phyloP scores from a whole-genome alignment of 1,284 basidiomycete genomes.

The Marasmius fiardii region DNA sequence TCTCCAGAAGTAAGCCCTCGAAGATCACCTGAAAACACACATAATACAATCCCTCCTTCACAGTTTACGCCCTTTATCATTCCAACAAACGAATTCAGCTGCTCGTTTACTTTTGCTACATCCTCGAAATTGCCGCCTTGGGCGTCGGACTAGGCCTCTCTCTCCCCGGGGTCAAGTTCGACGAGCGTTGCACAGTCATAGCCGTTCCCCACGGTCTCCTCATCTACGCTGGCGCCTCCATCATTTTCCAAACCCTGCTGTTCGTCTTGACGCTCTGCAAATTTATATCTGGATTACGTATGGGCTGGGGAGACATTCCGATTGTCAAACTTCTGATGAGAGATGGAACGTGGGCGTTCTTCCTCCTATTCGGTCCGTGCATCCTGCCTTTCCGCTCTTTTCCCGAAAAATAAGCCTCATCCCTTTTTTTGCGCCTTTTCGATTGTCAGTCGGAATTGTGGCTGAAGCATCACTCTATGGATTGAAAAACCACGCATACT shows the following conservation, averaged over 20 bases:
- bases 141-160: conserved; percentile 1
- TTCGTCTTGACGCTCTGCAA: conserved; percentile 31
- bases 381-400: not conserved
- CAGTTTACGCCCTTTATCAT: conserved; percentile 7
- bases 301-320: conserved; percentile 27
- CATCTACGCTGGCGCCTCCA: conserved; percentile 21
- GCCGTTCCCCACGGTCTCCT: conserved; percentile 1
- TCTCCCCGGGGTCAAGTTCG: conserved; percentile 1
- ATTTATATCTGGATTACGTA: conserved; percentile 24
- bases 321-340: conserved; percentile 31
- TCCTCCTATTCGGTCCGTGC: not conserved
- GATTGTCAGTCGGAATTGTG: conserved; percentile 22
- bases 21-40: not conserved
- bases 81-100: not conserved
- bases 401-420: not conserved
- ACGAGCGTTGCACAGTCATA: not conserved
- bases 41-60: not conserved
- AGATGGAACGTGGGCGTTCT: conserved; percentile 28
- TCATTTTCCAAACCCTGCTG: conserved; percentile 32
- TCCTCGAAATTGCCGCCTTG: conserved; percentile 4
- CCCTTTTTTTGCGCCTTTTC: not conserved
- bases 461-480: conserved; percentile 24
- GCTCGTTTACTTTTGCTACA: not conserved
- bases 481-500: conserved; percentile 22
- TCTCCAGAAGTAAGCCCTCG: conserved; percentile 1